Percentiles rank a stretch among this genome's conserved stretches.
phyloP scores from a whole-genome alignment of 2,329 filamentous ascomycete genomes.

The Fusarium sp. region DNA sequence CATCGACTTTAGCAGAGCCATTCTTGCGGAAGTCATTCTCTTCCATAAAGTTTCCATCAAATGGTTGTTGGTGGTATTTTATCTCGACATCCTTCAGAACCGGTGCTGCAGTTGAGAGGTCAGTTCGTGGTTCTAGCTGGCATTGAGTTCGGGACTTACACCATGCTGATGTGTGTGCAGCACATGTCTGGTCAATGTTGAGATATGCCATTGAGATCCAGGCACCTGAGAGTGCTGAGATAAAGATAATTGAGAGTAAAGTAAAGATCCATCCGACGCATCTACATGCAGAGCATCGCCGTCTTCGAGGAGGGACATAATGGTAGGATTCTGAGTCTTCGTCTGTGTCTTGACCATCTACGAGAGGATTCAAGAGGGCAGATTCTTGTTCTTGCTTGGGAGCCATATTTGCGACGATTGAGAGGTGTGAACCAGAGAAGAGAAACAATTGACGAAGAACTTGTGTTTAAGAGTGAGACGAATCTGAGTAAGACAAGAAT shows the following conservation, averaged over 20 bases:
- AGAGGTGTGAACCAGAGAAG: not conserved
- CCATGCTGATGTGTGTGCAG: constrained; percentile 48
- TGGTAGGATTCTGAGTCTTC: constrained; percentile 31
- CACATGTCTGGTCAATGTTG: constrained; percentile 38
- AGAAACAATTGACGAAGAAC: not conserved
- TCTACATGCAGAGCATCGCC: constrained; percentile 23
- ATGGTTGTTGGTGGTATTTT: constrained; percentile 49
- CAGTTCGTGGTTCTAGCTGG: not conserved
- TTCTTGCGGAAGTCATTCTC: constrained; percentile 62
- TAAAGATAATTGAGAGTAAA: constrained; percentile 9
- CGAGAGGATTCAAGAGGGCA: constrained; percentile 21
- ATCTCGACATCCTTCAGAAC: constrained; percentile 47
- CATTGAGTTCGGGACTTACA: constrained; percentile 43
- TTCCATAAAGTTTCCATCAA: constrained; percentile 66
- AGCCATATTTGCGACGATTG: constrained; percentile 18
- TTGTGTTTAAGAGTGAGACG: not conserved
- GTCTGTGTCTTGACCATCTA: constrained; percentile 25
- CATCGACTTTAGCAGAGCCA: constrained; percentile 63
- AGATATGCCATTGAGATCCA: constrained; percentile 35
- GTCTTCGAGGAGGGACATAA: constrained; percentile 22
- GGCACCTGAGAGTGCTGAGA: constrained; percentile 31
- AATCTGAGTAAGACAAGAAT: not conserved
- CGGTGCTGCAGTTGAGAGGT: constrained; percentile 40
- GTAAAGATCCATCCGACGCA: constrained; percentile 18
- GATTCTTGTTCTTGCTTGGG: constrained; percentile 37